Percentiles rank a stretch among this genome's conserved stretches.
phyloP scores from a whole-genome alignment of 306 rosid genomes.

The Rosa rugosa region DNA sequence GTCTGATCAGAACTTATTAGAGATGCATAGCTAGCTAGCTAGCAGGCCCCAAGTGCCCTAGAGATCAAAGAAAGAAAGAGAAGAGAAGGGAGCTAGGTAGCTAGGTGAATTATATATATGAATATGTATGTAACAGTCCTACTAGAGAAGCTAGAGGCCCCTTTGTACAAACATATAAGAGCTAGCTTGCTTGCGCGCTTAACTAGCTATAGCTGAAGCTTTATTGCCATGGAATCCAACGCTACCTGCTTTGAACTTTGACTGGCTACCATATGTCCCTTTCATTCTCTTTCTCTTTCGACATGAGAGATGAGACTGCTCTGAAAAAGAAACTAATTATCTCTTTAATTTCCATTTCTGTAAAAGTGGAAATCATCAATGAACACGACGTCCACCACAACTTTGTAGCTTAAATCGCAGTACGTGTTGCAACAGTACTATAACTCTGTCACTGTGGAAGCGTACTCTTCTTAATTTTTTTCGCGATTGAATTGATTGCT shows the following conservation, averaged over 20 bases:
- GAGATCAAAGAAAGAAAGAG: neutral
- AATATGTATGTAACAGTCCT: neutral
- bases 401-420: neutral
- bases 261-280: slow-evolving; percentile 19
- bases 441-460: neutral
- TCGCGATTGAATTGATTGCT: too few species aligned
- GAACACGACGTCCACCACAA: neutral
- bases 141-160: neutral
- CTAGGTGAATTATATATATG: neutral
- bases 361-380: neutral
- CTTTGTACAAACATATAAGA: neutral
- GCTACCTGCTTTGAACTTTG: slow-evolving; percentile 23
- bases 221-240: slow-evolving; percentile 7
- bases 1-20: neutral
- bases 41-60: neutral
- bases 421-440: neutral
- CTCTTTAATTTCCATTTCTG: neutral
- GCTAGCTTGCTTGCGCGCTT: neutral
- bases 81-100: neutral
- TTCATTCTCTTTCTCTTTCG: slow-evolving; percentile 3
- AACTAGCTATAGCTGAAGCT: neutral
- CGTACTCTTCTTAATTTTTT: neutral
- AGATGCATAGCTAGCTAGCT: neutral
- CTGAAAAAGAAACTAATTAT: neutral
- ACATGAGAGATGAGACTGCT: neutral